Base-by-base conservation (phyloP, 768 basidiomycete genomes). In the Harrya chromipes region DNA sequence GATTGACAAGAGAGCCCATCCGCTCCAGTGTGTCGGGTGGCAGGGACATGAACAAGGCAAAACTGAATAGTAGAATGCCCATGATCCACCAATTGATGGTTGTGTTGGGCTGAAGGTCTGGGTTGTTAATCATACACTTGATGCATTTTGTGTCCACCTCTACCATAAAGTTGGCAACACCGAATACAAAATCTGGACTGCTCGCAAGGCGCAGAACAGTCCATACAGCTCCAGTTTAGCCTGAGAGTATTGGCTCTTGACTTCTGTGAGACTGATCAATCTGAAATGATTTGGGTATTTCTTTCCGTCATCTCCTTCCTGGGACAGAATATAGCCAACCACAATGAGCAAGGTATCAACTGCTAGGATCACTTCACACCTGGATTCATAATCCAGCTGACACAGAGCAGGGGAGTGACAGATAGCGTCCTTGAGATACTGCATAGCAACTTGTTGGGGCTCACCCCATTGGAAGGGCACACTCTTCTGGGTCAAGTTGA, bases 401-500 rank as follows among this genome's bases (percentile, higher is more conserved):
- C 33, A 34, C 3, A 34, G 33, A 6, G 33, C 33, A 13, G 33
- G 33, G 16, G 33, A 34, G 4, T 12, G 5, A 34, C 5, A 6
- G 11, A 34, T 34, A 3, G 5, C 16, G 33, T 34, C 24, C 24
- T 24, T 24, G 4, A 24, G 24, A 24, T 24, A 7, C 4, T 4
- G 4, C 24, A 24, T 24, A 4, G 24, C 24, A 7, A 4, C 24
- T 7, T 24, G 24, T 24, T 24, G 24, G 7, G 24, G 4, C 4
- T 4, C 4, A 16, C 31, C 33, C 52, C 53, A 53, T 47, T 40
- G 46, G 34, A 72, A 74, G 0, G 57, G 56, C 0, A 52, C 41
- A 3, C 61, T 49, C 23, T 71, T 72, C 16, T 33, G 33, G 0
- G 63, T 69, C 0, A 73, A 47, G 3, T 61, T 17, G 0, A 67